Percentiles rank a stretch among this genome's conserved stretches.
Evolutionary conservation across 352 stramenopile genomes (phyloP).

Genomic region (Pythium guiyangense): DNA sequence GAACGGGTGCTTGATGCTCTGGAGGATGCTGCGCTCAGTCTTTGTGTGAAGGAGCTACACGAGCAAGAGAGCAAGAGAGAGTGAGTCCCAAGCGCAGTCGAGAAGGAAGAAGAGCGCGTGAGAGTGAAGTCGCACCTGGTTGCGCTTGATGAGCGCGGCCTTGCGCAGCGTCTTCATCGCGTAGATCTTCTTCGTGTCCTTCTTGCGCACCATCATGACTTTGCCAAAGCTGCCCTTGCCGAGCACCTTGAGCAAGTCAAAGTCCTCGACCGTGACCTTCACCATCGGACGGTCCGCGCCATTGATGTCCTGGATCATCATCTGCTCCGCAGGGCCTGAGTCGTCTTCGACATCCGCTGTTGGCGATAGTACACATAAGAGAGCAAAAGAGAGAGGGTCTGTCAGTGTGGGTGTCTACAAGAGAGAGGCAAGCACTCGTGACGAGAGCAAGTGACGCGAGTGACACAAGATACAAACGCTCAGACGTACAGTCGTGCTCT

Average conservation of each 20-base stretch:
- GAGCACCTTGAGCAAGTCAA: slow-evolving; percentile 92
- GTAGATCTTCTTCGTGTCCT: slow-evolving; percentile 92
- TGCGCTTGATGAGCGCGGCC: slow-evolving; percentile 89
- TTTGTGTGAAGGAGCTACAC: slow-evolving; percentile 85
- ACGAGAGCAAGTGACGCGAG: background rate
- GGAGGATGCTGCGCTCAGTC: slow-evolving; percentile 91
- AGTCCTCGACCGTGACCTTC: slow-evolving; percentile 91
- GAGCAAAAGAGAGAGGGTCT: background rate
- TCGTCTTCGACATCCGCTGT: slow-evolving; percentile 76
- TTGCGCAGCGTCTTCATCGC: slow-evolving; percentile 96
- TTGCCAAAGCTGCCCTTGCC: slow-evolving; percentile 96
- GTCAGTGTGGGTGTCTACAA: background rate
- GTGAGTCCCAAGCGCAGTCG: background rate
- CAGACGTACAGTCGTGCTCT: slow-evolving; percentile 63
- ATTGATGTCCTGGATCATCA: slow-evolving; percentile 82
- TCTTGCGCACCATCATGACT: slow-evolving; percentile 95
- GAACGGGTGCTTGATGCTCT: slow-evolving; percentile 92
- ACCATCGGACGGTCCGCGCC: slow-evolving; percentile 44
- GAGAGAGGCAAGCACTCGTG: background rate
- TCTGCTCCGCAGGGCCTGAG: slow-evolving; percentile 72
- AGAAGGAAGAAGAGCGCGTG: background rate
- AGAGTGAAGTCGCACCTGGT: slow-evolving; percentile 47
- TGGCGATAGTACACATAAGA: slow-evolving; percentile 8
- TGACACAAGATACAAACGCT: background rate
- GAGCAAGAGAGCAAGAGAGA: background rate